Evolutionary conservation across 2,329 filamentous ascomycete genomes (phyloP), one percentile per base, ranked within the genome.

Genomic region (Chaetomium strumarium): DNA sequence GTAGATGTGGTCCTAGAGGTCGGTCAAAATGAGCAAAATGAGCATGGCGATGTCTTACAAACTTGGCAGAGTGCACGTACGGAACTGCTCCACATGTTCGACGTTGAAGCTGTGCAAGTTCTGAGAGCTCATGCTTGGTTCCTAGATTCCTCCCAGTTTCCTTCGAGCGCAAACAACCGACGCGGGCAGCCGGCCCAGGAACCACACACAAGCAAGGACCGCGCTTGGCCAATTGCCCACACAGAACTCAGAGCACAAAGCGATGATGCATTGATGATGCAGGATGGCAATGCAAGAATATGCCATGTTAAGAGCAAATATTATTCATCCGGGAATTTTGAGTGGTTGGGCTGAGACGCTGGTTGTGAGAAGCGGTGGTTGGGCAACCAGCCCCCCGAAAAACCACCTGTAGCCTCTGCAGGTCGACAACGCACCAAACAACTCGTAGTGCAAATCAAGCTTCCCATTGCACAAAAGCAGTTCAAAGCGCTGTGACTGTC

Each of bases 81-180:
- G 66, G 59, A 63, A 58, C 58, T 61, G 63, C 64, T 71, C 68
- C 60, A 68, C 64, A 64, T 66, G 60, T 55, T 71, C 64, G 57
- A 66, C 66, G 62, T 66, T 63, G 53, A 63, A 54, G 57, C 65
- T 66, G 62, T 68, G 67, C 8, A 38, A 20, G 33, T 41, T 31
- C 7, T 29, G 39, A 20, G 34, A 66, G 61, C 68, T 72, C 71
- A 73, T 73, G 60, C 56, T 69, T 51, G 47, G 33, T 24, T 29
- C 13, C 30, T 16, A 9, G 34, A 14, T 14, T 13, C 13, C 12
- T n/a, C 4, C 12, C 34, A 37, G 7, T 2, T n/a, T n/a, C 12
- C n/a, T 20, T 36, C 17, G 16, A 46, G 24, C 59, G 61, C 49
- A 58, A 50, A 49, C 58, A 61, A 60, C 61, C 67, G 16, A 33